phyloP scores from a whole-genome alignment of 73 alveolate species.

The Stentor coeruleus region DNA sequence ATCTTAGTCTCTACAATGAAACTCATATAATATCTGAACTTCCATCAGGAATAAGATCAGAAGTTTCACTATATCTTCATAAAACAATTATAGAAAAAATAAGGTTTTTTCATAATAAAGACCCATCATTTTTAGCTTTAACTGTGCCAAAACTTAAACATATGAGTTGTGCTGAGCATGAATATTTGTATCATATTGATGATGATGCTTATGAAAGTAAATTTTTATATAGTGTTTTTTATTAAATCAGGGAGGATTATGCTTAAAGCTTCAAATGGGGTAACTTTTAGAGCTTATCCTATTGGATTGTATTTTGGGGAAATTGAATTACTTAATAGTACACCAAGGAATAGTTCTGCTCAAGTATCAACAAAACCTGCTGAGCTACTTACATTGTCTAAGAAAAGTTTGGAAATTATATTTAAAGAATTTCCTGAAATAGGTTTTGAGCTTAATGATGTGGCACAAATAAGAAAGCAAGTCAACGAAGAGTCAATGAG shows the following conservation, averaged over 20 bases:
- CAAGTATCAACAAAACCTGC: neutral
- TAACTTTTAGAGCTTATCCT: conserved; percentile 45
- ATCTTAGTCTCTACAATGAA: conserved; percentile 26
- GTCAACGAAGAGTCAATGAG: neutral
- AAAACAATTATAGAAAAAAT: conserved; percentile 45
- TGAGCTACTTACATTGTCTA: neutral
- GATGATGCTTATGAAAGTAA: conserved; percentile 56
- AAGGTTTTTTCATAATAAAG: conserved; percentile 38
- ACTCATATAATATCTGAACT: conserved; percentile 39
- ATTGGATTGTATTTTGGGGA: conserved; percentile 72
- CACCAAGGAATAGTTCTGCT: neutral
- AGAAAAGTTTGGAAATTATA: neutral
- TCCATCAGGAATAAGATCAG: conserved; percentile 47
- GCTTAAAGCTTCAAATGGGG: conserved; percentile 39
- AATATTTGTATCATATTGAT: conserved; percentile 45
- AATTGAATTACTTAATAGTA: conserved; percentile 35
- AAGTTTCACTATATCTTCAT: conserved; percentile 42
- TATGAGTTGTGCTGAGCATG: conserved; percentile 39
- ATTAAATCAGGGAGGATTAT: conserved; percentile 46
- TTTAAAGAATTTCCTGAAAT: conserved; percentile 15
- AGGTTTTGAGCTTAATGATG: neutral
- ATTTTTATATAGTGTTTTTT: conserved; percentile 31
- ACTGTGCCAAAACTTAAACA: conserved; percentile 51
- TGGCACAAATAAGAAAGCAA: neutral
- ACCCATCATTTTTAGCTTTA: conserved; percentile 40